A percentile compares a stretch with the other conserved stretches of the same genome.
These are phyloP conservation scores for Chaetoceros tenuissimus DNA, from an alignment of 108 stramenopile species.

Conservation along the genomic window DNA sequence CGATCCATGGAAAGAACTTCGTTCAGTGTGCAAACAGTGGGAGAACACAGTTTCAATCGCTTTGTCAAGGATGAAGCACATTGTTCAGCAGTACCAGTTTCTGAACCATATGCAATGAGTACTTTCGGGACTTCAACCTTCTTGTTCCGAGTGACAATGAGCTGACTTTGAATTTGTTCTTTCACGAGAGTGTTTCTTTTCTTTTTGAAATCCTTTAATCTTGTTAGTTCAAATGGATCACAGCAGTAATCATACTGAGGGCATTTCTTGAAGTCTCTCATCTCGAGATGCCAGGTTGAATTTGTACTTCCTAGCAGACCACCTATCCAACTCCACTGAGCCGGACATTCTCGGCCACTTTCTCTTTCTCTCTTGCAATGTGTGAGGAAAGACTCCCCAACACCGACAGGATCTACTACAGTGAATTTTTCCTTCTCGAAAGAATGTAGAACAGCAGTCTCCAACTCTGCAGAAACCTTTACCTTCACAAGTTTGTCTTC, in stretches of 20 bases:
- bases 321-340: slow-evolving; percentile 32
- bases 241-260: slow-evolving; percentile 21
- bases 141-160: background rate
- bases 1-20: background rate
- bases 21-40: slow-evolving; percentile 4
- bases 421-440: slow-evolving; percentile 12
- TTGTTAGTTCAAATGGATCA: slow-evolving; percentile 1
- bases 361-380: slow-evolving; percentile 16
- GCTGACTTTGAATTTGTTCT: too few relatives aligned
- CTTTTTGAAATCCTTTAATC: background rate
- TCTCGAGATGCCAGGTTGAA: slow-evolving; percentile 22
- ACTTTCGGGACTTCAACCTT: background rate
- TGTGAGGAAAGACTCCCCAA: slow-evolving; percentile 8
- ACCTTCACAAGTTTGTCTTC: background rate
- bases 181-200: background rate
- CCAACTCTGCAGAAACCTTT: slow-evolving; percentile 3
- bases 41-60: background rate
- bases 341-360: slow-evolving; percentile 21
- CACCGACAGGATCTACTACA: slow-evolving; percentile 20
- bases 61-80: background rate
- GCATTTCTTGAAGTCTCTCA: slow-evolving; percentile 19
- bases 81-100: slow-evolving; percentile 15
- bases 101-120: slow-evolving; percentile 17
- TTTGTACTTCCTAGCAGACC: slow-evolving; percentile 15
- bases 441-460: slow-evolving; percentile 9